phyloP scores from a whole-genome alignment of 23 red algal species.

The Agarophyton chilense region DNA sequence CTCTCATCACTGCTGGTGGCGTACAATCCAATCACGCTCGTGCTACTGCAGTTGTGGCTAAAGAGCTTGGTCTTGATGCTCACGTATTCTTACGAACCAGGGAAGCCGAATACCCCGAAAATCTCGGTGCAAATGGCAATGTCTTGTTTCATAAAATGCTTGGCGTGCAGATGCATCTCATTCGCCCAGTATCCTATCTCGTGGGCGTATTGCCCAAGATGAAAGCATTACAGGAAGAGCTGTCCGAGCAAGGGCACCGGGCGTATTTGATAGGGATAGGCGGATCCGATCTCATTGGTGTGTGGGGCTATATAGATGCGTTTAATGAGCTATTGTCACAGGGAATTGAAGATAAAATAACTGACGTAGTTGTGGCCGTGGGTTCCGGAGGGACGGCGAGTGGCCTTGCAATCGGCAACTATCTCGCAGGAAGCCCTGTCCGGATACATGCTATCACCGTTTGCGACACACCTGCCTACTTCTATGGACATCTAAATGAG shows the following conservation, averaged over 20 bases:
- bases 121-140: slow-evolving; percentile 44
- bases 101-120: background rate
- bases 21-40: slow-evolving; percentile 68
- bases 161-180: slow-evolving; percentile 68
- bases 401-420: slow-evolving; percentile 73
- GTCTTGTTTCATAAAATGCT: slow-evolving; percentile 62
- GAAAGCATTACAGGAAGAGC: slow-evolving; percentile 21
- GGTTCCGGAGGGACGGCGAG: slow-evolving; percentile 80
- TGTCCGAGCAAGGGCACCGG: background rate
- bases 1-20: slow-evolving; percentile 67
- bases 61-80: slow-evolving; percentile 37
- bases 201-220: slow-evolving; percentile 47
- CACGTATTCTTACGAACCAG: slow-evolving; percentile 71
- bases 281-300: slow-evolving; percentile 71
- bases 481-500: slow-evolving; percentile 59
- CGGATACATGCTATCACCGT: slow-evolving; percentile 60
- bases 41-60: slow-evolving; percentile 68
- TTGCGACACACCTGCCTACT: slow-evolving; percentile 54
- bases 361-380: slow-evolving; percentile 65
- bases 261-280: slow-evolving; percentile 76
- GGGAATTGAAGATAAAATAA: slow-evolving; percentile 33
- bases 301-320: slow-evolving; percentile 77
- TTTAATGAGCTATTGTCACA: slow-evolving; percentile 61
- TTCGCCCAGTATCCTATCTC: slow-evolving; percentile 34
- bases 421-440: slow-evolving; percentile 34